Percentiles rank a stretch among this genome's conserved stretches.
phyloP scores from a whole-genome alignment of 1,284 basidiomycete species.

The Porodaedalea pini region DNA sequence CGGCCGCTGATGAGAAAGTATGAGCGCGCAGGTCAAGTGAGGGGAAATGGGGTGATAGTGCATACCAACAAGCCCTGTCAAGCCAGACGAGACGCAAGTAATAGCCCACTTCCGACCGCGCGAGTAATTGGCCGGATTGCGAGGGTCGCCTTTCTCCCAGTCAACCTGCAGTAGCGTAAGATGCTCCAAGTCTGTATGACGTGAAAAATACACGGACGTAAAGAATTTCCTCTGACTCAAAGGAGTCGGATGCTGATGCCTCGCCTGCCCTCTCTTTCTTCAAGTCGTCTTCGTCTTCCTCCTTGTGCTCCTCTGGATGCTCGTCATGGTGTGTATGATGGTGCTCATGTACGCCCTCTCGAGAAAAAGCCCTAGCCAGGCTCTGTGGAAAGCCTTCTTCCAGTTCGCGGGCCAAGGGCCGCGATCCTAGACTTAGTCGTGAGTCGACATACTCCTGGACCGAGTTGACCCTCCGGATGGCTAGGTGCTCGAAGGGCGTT shows the following conservation, averaged over 20 bases:
- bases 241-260: conserved; percentile 18
- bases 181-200: background rate
- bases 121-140: conserved; percentile 56
- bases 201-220: conserved; percentile 30
- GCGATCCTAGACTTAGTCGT: conserved; percentile 26
- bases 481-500: conserved; percentile 17
- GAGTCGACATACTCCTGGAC: conserved; percentile 33
- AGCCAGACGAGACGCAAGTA: conserved; percentile 54
- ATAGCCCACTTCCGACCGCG: conserved; percentile 53
- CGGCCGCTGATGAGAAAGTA: conserved; percentile 38
- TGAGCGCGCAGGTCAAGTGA: conserved; percentile 24
- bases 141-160: conserved; percentile 46
- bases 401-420: conserved; percentile 26
- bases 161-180: conserved; percentile 43
- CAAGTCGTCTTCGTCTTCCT: conserved; percentile 16
- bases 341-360: background rate
- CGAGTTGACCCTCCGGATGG: conserved; percentile 7
- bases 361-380: conserved; percentile 21
- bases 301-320: background rate
- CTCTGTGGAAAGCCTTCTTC: conserved; percentile 27
- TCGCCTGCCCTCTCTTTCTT: conserved; percentile 25
- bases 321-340: background rate
- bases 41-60: conserved; percentile 25
- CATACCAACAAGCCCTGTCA: conserved; percentile 51
- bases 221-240: conserved; percentile 21